Evolutionary conservation across 2,329 filamentous ascomycete species (phyloP).

Genomic region (Meredithiella fracta): DNA sequence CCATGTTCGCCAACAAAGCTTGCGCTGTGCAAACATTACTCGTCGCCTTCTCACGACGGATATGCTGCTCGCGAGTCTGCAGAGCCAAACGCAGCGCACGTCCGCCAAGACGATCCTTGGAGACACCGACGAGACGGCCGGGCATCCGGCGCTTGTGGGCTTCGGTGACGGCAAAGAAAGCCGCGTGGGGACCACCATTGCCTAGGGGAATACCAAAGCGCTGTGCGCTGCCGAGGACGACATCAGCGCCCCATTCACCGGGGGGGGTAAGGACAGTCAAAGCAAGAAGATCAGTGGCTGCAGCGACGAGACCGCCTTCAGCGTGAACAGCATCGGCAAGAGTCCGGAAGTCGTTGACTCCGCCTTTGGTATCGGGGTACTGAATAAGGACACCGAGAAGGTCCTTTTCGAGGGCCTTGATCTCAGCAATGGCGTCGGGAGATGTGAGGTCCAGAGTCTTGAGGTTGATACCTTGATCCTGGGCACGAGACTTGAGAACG

Average conservation of each 20-base stretch:
- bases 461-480: conserved; percentile 80
- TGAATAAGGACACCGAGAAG: conserved; percentile 84
- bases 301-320: conserved; percentile 63
- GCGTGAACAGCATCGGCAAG: conserved; percentile 66
- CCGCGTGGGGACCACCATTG: conserved; percentile 86
- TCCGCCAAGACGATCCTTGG: conserved; percentile 73
- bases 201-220: conserved; percentile 83
- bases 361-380: conserved; percentile 80
- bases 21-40: conserved; percentile 97
- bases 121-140: conserved; percentile 75
- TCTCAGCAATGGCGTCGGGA: conserved; percentile 40
- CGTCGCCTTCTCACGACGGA: conserved; percentile 87
- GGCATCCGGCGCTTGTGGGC: conserved; percentile 92
- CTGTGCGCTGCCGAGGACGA: conserved; percentile 86
- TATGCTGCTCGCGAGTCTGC: conserved; percentile 91
- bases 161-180: conserved; percentile 84
- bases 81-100: conserved; percentile 69
- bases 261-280: conserved; percentile 77
- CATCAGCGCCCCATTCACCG: conserved; percentile 86
- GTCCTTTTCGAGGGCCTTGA: conserved; percentile 62
- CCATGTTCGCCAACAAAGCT: conserved; percentile 89
- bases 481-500: conserved; percentile 68
- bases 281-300: conserved; percentile 77
- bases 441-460: conserved; percentile 55
- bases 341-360: conserved; percentile 55